Percentiles rank a stretch among this genome's conserved stretches.
Evolutionary conservation across 139 green algal species (phyloP).

Genomic region (Diplosphaera chodatii): DNA sequence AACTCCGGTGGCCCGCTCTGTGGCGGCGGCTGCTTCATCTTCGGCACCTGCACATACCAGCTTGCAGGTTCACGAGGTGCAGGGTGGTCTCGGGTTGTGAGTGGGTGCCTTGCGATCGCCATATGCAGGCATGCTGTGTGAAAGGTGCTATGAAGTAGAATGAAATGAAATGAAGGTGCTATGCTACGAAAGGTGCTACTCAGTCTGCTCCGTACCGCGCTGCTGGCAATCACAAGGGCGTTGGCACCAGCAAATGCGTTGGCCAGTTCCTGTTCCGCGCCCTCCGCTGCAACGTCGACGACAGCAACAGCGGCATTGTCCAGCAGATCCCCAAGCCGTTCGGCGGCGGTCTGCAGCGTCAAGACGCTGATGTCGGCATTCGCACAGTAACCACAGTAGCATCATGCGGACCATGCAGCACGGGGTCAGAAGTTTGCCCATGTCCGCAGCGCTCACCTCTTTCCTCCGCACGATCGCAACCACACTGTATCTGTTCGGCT

Average conservation of each 20-base stretch:
- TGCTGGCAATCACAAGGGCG: constrained; percentile 47
- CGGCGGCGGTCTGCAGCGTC: neutral
- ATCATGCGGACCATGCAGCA: too few species aligned
- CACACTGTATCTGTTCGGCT: constrained; percentile 23
- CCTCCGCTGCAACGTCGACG: constrained; percentile 18
- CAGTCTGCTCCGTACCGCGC: constrained; percentile 9
- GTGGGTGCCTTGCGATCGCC: too few species aligned
- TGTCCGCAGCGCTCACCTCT: constrained; percentile 1
- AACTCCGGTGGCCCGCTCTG: constrained; percentile 27
- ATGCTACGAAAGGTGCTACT: neutral
- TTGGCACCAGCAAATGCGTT: constrained; percentile 28
- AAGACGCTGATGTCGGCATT: too few species aligned
- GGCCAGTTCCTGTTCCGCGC: constrained; percentile 8
- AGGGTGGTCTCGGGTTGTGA: too few species aligned
- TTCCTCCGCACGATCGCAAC: constrained; percentile 40
- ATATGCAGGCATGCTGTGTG: too few species aligned
- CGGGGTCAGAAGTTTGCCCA: too few species aligned
- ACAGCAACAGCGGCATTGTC: constrained; percentile 4
- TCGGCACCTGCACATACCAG: neutral
- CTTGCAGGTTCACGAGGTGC: too few species aligned
- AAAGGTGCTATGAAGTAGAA: too few species aligned
- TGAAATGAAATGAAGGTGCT: too few species aligned
- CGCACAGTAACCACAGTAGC: too few species aligned
- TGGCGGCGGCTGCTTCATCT: constrained; percentile 13
- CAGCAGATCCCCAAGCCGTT: neutral